Evolutionary conservation across 2,329 filamentous ascomycete species (phyloP), one percentile per base, ranked within the genome.

Genomic region (Scedosporium boydii): DNA sequence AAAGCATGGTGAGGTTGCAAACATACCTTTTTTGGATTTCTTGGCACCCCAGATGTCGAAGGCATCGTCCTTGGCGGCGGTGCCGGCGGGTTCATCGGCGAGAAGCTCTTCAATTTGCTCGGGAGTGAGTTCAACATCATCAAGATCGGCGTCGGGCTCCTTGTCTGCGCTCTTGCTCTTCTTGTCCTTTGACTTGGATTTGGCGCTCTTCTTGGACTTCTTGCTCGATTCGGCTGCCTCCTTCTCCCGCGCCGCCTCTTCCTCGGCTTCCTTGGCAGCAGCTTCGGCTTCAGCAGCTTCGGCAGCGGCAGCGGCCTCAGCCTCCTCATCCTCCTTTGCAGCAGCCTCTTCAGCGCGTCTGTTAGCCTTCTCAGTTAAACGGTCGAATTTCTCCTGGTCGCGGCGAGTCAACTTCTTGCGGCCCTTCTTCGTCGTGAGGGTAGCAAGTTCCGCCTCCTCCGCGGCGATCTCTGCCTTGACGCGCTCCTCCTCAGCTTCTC

Each of bases 1-100:
- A 56, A 56, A 16, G 51, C 38, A 29, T 42, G 34, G 21, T 59
- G n/a, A 63, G 59, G 27, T 42, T 58, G 59, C 59, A 59, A 59
- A 71, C 69, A 67, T 68, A 76, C 74, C 76, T 73, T 78, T 78
- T 68, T 76, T 76, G 60, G 70, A 64, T 66, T 79, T 82, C 69
- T 80, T 82, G 63, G 75, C 66, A 5, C 82, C 80, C 83, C 83
- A 86, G 74, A 85, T 85, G 67, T 78, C 78, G 70, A 85, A 86
- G 0, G 80, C 70, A 63, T 80, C 76, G 51, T 68, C 26, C 21
- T 71, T 70, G 57, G 71, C 69, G 51, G 23, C 23, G 69, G 68
- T 6, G 23, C 2, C 23, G 23, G 68, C 67, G 27, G 46, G 18
- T 16, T 27, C 26, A n/a, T 61, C 59, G 6, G 72, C 69, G 41